These are phyloP conservation scores for Raddia distichophylla DNA, from an alignment of 176 grass and related monocot genomes.

Conservation along the genomic window DNA sequence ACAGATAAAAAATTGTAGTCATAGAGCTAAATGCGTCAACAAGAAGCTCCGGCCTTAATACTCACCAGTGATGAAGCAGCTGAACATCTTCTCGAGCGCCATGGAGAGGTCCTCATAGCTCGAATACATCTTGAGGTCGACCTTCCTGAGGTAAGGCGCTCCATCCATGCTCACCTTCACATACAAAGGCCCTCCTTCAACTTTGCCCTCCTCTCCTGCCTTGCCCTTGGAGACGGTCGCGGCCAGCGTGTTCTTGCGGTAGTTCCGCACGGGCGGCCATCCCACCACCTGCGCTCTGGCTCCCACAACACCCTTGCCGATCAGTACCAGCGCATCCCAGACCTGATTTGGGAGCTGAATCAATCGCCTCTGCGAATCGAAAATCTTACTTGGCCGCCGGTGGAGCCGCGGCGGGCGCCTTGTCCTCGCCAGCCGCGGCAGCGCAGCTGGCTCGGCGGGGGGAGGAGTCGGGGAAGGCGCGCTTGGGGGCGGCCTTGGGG, in stretches of 20 bases:
- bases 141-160: slow-evolving; percentile 72
- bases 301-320: neutral
- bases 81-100: slow-evolving; percentile 78
- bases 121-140: slow-evolving; percentile 69
- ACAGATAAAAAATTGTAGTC: neutral
- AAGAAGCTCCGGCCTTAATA: neutral
- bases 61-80: slow-evolving; percentile 74
- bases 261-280: slow-evolving; percentile 82
- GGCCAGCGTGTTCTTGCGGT: slow-evolving; percentile 70
- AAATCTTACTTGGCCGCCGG: slow-evolving; percentile 54
- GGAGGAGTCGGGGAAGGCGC: slow-evolving; percentile 48
- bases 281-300: slow-evolving; percentile 79
- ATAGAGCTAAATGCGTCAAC: neutral
- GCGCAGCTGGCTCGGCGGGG: neutral
- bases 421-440: neutral
- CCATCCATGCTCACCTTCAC: slow-evolving; percentile 90
- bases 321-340: slow-evolving; percentile 8
- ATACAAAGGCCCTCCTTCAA: slow-evolving; percentile 41
- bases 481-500: slow-evolving; percentile 48
- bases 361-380: neutral
- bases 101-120: slow-evolving; percentile 63
- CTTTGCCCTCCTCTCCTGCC: slow-evolving; percentile 39
- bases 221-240: slow-evolving; percentile 50
- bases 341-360: neutral
- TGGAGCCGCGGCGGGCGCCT: slow-evolving; percentile 23